Evolutionary conservation across 2,329 filamentous ascomycete genomes (phyloP).

Genomic region (Polytolypa hystricis): DNA sequence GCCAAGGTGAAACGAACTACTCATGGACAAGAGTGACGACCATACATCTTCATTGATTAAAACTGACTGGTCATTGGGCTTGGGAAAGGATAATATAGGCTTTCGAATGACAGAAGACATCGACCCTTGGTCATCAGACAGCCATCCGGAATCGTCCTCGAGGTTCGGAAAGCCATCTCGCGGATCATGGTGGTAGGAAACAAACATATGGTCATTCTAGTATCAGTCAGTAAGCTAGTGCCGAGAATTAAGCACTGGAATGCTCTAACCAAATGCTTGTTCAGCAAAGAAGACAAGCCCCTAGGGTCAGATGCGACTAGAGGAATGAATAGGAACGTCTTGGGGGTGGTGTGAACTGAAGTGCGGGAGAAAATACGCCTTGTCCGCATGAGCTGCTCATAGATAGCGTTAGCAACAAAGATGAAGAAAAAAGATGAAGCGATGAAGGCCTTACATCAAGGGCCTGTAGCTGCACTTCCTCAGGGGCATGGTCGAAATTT

Average conservation of each 20-base stretch:
- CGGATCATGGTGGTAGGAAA: slow-evolving; percentile 73
- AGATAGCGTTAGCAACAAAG: too few relatives aligned
- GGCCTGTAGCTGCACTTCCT: slow-evolving; percentile 71
- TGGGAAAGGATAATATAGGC: slow-evolving; percentile 7
- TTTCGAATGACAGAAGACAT: slow-evolving; percentile 28
- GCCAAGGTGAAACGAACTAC: too few relatives aligned
- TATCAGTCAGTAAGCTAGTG: background rate
- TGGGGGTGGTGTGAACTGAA: slow-evolving; percentile 61
- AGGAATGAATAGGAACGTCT: slow-evolving; percentile 68
- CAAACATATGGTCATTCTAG: slow-evolving; percentile 70
- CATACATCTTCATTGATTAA: slow-evolving; percentile 5
- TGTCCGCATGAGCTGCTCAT: slow-evolving; percentile 62
- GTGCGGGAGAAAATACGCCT: slow-evolving; percentile 66
- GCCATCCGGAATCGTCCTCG: slow-evolving; percentile 45
- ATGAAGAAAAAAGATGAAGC: background rate
- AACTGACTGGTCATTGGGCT: background rate
- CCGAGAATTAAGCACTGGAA: background rate
- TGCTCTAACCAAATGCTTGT: slow-evolving; percentile 30
- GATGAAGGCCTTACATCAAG: slow-evolving; percentile 50
- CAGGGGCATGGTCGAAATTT: slow-evolving; percentile 63
- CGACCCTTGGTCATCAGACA: slow-evolving; percentile 25
- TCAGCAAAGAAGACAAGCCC: slow-evolving; percentile 23
- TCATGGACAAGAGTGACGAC: too few relatives aligned
- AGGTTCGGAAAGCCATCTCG: slow-evolving; percentile 63
- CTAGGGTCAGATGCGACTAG: slow-evolving; percentile 41